A percentile compares a stretch with the other conserved stretches of the same genome.
Conservation (phyloP, 495 filamentous ascomycete genomes). For the Wilcoxina mikolae region DNA sequence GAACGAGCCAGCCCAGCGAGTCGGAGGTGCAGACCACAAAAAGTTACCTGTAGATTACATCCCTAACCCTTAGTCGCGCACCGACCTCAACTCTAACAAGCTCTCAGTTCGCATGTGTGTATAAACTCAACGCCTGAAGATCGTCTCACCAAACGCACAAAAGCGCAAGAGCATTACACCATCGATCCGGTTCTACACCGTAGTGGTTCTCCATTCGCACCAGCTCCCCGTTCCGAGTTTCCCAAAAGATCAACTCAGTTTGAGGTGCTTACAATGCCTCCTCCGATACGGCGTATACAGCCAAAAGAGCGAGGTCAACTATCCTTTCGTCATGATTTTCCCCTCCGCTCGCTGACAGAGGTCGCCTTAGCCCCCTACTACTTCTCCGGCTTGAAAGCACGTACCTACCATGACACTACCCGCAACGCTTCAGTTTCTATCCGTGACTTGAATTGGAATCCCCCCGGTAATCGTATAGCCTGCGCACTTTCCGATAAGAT, state of each 20-base stretch:
- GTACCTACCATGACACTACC: conserved; percentile 13
- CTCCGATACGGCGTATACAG: neutral
- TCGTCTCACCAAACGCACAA: too few species aligned
- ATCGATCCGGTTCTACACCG: too few species aligned
- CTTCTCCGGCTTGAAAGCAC: neutral
- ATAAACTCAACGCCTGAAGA: too few species aligned
- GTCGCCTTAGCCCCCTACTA: conserved; percentile 5
- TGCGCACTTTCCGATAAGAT: conserved; percentile 66
- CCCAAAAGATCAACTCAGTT: neutral
- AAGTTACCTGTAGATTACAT: too few species aligned
- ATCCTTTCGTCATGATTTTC: neutral
- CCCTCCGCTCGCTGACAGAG: neutral
- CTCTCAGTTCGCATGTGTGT: too few species aligned
- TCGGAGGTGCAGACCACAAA: too few species aligned
- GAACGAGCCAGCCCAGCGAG: too few species aligned
- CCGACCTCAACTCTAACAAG: too few species aligned
- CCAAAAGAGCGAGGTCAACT: neutral
- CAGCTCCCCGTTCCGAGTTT: neutral
- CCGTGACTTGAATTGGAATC: conserved; percentile 78
- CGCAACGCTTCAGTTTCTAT: conserved; percentile 28
- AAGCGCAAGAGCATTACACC: too few species aligned
- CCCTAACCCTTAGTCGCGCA: too few species aligned
- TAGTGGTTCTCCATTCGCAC: too few species aligned
- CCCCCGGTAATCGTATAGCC: conserved; percentile 70
- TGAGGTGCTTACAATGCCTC: neutral